Evolutionary conservation across 2,329 filamentous ascomycete genomes (phyloP).

Genomic region (Stemphylium beticola): DNA sequence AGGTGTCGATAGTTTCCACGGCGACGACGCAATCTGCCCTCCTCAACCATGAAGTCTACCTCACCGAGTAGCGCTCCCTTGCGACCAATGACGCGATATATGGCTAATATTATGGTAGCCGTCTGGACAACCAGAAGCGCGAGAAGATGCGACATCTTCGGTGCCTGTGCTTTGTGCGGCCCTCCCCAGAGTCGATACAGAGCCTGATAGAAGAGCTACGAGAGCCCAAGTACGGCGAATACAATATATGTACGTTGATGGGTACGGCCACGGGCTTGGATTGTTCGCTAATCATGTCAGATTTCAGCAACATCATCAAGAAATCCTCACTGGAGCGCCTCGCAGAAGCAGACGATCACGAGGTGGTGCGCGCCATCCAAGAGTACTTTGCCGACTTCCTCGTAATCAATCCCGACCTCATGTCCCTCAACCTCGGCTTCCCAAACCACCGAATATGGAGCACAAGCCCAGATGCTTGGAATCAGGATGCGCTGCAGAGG

Average conservation of each 20-base stretch:
- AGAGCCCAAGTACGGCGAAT: slow-evolving; percentile 97
- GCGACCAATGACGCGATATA: slow-evolving; percentile 3
- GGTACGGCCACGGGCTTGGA: not conserved
- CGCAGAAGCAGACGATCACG: slow-evolving; percentile 95
- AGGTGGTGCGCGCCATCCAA: slow-evolving; percentile 91
- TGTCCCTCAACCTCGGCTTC: slow-evolving; percentile 75
- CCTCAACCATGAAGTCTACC: slow-evolving; percentile 95
- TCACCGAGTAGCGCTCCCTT: slow-evolving; percentile 70
- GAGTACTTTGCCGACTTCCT: slow-evolving; percentile 97
- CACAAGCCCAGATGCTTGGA: slow-evolving; percentile 83
- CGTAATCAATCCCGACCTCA: slow-evolving; percentile 92
- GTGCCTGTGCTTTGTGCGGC: slow-evolving; percentile 90
- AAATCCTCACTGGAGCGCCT: slow-evolving; percentile 94
- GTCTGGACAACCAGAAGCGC: slow-evolving; percentile 83
- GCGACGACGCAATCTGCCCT: slow-evolving; percentile 94
- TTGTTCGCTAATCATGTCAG: slow-evolving; percentile 47
- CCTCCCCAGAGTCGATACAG: slow-evolving; percentile 91
- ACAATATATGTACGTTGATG: slow-evolving; percentile 72
- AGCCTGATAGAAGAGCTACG: slow-evolving; percentile 92
- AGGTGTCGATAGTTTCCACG: slow-evolving; percentile 89
- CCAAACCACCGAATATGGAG: slow-evolving; percentile 83
- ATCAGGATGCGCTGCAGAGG: slow-evolving; percentile 83
- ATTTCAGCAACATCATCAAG: slow-evolving; percentile 97
- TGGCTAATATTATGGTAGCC: slow-evolving; percentile 52
- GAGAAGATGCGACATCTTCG: slow-evolving; percentile 98